These are phyloP conservation scores for Suhomyces canberraensis DNA, from an alignment of 805 yeast species.

Conservation along the genomic window DNA sequence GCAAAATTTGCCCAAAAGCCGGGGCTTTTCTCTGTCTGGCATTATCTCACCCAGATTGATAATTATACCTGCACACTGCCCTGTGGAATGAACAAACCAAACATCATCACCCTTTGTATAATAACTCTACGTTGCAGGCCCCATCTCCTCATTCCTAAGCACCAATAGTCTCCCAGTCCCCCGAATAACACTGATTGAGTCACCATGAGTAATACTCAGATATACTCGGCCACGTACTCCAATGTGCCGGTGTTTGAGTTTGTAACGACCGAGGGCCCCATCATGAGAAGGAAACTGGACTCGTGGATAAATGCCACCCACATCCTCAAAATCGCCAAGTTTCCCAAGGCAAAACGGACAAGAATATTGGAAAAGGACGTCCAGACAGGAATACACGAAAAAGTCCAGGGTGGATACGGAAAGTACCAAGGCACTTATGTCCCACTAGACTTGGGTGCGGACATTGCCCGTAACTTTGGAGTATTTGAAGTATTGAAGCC, in stretches of 20 bases:
- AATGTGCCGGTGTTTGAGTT: conserved; percentile 69
- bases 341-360: conserved; percentile 62
- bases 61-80: too few relatives aligned
- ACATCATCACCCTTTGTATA: too few relatives aligned
- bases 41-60: too few relatives aligned
- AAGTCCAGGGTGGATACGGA: conserved; percentile 74
- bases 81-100: too few relatives aligned
- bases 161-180: too few relatives aligned
- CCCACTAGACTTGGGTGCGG: conserved; percentile 39
- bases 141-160: too few relatives aligned
- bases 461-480: conserved; percentile 38
- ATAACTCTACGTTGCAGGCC: too few relatives aligned
- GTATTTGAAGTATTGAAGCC: conserved; percentile 49
- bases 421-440: conserved; percentile 55
- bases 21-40: too few relatives aligned
- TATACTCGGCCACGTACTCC: conserved; percentile 73
- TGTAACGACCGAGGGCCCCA: conserved; percentile 65
- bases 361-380: conserved; percentile 63
- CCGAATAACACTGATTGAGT: too few relatives aligned
- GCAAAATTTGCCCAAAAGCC: too few relatives aligned
- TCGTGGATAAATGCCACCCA: conserved; percentile 73
- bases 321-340: conserved; percentile 62
- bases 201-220: conserved; percentile 15
- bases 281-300: conserved; percentile 63
- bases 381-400: conserved; percentile 61